Evolutionary conservation across 2,329 filamentous ascomycete genomes (phyloP).

Genomic region (Trichophyton rubrum): DNA sequence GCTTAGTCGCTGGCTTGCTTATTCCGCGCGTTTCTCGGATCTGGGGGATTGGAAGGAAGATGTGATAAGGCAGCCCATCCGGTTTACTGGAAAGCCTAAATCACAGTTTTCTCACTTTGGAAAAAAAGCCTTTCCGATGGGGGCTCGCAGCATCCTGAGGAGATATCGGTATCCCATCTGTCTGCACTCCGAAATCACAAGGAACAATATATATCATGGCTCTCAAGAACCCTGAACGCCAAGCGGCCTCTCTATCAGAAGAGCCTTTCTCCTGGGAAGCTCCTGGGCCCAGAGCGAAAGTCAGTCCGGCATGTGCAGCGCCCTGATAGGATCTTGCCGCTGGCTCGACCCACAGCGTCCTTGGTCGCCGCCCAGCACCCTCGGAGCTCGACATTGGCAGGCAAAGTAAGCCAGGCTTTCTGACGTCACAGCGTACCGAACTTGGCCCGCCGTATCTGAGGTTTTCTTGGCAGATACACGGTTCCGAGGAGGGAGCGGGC

Average conservation of each 20-base stretch:
- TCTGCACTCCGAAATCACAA: neutral
- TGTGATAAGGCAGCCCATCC: neutral
- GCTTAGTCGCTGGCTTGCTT: neutral
- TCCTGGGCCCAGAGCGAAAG: neutral
- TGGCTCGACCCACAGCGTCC: neutral
- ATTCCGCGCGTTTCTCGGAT: conserved; percentile 3
- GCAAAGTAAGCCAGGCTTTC: no score
- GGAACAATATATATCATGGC: neutral
- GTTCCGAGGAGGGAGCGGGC: neutral
- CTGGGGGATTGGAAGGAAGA: neutral
- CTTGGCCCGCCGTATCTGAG: neutral
- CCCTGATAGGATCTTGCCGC: neutral
- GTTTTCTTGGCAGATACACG: neutral
- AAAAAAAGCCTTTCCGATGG: neutral
- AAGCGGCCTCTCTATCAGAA: neutral
- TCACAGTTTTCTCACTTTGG: neutral
- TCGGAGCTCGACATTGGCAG: no score
- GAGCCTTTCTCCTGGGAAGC: neutral
- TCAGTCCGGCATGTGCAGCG: neutral
- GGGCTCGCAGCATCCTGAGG: neutral
- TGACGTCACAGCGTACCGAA: neutral
- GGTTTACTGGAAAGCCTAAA: neutral
- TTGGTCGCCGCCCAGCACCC: neutral
- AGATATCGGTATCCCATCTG: neutral
- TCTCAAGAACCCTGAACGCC: neutral